Evolutionary conservation across 129 eudicot genomes (phyloP).

Genomic region (Flaveria brownii): DNA sequence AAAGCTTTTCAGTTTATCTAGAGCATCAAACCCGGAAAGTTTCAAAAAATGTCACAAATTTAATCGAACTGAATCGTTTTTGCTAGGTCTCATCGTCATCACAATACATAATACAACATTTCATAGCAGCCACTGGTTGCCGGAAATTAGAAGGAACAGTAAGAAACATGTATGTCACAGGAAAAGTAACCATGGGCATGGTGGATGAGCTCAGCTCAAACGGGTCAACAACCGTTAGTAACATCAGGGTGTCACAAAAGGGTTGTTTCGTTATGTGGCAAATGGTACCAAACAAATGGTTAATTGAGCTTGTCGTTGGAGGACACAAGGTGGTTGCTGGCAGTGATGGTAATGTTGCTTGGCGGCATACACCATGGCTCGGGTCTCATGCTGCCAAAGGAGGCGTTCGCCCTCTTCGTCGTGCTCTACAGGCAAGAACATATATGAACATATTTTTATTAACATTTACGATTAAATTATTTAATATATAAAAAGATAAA

Average conservation of each 20-base stretch:
- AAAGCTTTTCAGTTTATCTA: conserved; percentile 4
- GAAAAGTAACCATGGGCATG: conserved; percentile 82
- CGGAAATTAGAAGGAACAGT: conserved; percentile 74
- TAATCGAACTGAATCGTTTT: conserved; percentile 8
- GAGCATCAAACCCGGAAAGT: neutral
- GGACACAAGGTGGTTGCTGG: conserved; percentile 92
- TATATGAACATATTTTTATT: conserved; percentile 18
- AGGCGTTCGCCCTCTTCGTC: conserved; percentile 91
- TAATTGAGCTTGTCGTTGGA: conserved; percentile 80
- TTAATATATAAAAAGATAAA: neutral
- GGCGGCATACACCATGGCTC: conserved; percentile 99
- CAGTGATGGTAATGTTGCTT: conserved; percentile 92
- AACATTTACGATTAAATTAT: neutral
- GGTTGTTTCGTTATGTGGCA: conserved; percentile 99
- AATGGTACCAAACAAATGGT: conserved; percentile 91
- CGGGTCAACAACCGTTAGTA: conserved; percentile 37
- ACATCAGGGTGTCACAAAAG: conserved; percentile 44
- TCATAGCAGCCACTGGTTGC: conserved; percentile 91
- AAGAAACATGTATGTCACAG: conserved; percentile 82
- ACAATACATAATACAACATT: conserved; percentile 91
- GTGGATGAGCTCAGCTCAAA: conserved; percentile 67
- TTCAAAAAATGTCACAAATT: neutral
- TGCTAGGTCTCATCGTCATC: conserved; percentile 84
- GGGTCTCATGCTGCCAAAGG: conserved; percentile 96
- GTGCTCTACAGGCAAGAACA: conserved; percentile 78